A percentile compares a stretch with the other conserved stretches of the same genome.
Conservation (phyloP, 768 basidiomycete genomes). For the Ramaria sp. region DNA sequence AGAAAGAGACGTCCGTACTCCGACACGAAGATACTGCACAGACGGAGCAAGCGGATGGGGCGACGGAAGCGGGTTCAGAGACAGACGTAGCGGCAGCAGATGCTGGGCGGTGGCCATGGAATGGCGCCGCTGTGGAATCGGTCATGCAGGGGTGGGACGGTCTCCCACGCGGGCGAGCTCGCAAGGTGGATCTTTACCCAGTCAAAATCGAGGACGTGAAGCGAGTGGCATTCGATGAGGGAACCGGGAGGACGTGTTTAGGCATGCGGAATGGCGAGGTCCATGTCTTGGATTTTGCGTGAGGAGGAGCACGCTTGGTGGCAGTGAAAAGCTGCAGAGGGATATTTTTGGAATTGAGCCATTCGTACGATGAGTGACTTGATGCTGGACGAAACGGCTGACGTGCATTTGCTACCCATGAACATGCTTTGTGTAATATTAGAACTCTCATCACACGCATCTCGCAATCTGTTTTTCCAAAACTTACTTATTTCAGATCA, state of each 20-base stretch:
- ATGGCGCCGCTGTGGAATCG: neutral
- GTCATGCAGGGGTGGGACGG: slow-evolving; percentile 5
- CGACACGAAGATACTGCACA: neutral
- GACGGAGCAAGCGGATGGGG: neutral
- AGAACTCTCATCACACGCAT: neutral
- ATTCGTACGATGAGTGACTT: neutral
- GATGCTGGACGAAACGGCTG: neutral
- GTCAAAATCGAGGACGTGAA: slow-evolving; percentile 3
- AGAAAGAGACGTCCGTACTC: neutral
- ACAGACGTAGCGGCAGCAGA: neutral
- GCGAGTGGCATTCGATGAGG: slow-evolving; percentile 6
- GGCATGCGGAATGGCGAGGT: slow-evolving; percentile 7
- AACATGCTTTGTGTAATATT: slow-evolving; percentile 3
- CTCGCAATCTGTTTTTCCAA: neutral
- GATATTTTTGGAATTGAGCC: neutral
- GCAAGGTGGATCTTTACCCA: slow-evolving; percentile 8
- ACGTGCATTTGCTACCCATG: neutral
- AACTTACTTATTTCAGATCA: too few species aligned
- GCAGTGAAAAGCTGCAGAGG: neutral
- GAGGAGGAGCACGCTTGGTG: neutral
- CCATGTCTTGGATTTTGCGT: slow-evolving; percentile 8
- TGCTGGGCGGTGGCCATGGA: neutral
- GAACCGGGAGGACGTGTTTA: slow-evolving; percentile 6
- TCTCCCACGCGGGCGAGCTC: slow-evolving; percentile 5
- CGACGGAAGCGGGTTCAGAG: neutral